Evolutionary conservation across 495 filamentous ascomycete genomes (phyloP).

Genomic region (Penicillium robsamsonii): DNA sequence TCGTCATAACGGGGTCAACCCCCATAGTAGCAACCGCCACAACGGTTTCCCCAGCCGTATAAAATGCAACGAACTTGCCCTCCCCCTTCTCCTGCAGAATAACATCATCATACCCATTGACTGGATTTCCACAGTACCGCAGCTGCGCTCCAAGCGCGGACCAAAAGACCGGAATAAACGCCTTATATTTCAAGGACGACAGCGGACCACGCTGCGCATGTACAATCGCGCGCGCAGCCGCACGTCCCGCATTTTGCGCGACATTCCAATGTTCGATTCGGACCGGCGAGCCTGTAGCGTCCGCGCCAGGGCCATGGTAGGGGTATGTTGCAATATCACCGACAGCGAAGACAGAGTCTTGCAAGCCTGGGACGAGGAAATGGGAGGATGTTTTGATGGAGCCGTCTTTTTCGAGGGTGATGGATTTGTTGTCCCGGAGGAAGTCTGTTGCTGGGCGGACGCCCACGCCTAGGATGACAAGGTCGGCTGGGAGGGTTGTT

Average conservation of each 20-base stretch:
- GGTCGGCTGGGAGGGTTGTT: constrained; percentile 76
- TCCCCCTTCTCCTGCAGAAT: constrained; percentile 72
- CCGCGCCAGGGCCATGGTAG: constrained; percentile 83
- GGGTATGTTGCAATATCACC: constrained; percentile 96
- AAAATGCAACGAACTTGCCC: constrained; percentile 84
- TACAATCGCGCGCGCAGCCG: constrained; percentile 70
- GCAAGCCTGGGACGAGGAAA: constrained; percentile 69
- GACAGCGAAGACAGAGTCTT: constrained; percentile 80
- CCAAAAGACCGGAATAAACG: constrained; percentile 95
- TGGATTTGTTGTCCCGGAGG: constrained; percentile 65
- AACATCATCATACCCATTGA: constrained; percentile 78
- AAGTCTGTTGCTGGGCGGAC: constrained; percentile 84
- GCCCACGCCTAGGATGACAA: constrained; percentile 88
- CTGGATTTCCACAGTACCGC: constrained; percentile 86
- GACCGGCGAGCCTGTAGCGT: constrained; percentile 48
- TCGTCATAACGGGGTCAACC: constrained; percentile 81
- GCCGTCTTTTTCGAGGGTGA: constrained; percentile 74
- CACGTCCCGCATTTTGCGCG: constrained; percentile 85
- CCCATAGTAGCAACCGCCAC: constrained; percentile 91
- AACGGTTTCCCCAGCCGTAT: constrained; percentile 81
- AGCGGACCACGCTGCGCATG: constrained; percentile 36
- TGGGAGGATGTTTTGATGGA: constrained; percentile 73
- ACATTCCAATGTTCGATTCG: constrained; percentile 99
- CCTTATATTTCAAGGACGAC: constrained; percentile 54
- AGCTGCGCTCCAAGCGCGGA: constrained; percentile 85